Evolutionary conservation across 2,329 filamentous ascomycete species (phyloP).

Genomic region (Penicillium occitanis): DNA sequence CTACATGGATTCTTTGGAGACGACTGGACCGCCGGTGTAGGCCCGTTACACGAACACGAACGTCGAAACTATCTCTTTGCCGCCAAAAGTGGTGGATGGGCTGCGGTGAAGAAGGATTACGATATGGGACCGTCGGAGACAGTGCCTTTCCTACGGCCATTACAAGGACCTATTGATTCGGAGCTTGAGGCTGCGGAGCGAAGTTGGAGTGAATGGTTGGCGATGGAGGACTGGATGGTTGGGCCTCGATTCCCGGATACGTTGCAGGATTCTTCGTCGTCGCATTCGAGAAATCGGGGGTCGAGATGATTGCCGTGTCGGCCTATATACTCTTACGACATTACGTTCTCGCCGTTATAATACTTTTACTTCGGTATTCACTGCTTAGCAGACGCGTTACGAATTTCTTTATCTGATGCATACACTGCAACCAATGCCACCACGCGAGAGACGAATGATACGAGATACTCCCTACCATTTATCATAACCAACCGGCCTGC

Average conservation of each 20-base stretch:
- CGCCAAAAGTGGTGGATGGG: conserved; percentile 88
- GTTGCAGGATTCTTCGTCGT: conserved; percentile 40
- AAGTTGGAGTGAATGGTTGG: conserved; percentile 90
- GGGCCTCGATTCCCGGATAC: conserved; percentile 69
- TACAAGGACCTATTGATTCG: conserved; percentile 71
- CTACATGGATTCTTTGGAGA: conserved; percentile 97
- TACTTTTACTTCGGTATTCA: not conserved
- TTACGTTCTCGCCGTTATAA: not conserved
- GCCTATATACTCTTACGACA: not conserved
- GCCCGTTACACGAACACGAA: conserved; percentile 82
- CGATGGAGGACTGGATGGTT: conserved; percentile 99
- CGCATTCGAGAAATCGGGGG: conserved; percentile 35
- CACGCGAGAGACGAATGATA: conserved; percentile 11
- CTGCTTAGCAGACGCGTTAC: conserved; percentile 1
- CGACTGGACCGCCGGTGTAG: conserved; percentile 78
- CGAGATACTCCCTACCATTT: not conserved
- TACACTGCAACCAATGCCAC: not conserved
- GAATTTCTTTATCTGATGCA: conserved; percentile 12
- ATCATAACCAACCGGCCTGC: not conserved
- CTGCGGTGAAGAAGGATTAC: conserved; percentile 84
- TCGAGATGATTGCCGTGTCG: conserved; percentile 27
- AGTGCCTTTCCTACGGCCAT: conserved; percentile 80
- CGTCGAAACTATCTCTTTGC: conserved; percentile 93
- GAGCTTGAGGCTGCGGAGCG: conserved; percentile 82
- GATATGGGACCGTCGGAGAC: conserved; percentile 81